Evolutionary conservation across 805 yeast species (phyloP), one percentile per base, ranked within the genome.

Genomic region (Saccharomycopsis sp.): DNA sequence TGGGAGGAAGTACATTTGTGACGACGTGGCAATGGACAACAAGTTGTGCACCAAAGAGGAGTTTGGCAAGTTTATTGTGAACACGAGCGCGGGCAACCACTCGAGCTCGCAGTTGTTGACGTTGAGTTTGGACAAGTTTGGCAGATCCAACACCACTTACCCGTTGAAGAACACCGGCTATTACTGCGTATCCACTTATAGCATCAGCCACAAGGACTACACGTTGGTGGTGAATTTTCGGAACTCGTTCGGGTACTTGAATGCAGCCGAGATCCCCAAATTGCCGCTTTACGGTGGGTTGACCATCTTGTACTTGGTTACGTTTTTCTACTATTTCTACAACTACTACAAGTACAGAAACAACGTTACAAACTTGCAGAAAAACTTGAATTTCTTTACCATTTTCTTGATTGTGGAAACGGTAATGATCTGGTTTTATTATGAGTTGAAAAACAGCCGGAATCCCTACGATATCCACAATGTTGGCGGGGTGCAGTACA

Each of bases 201-300:
- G 75, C 18, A 62, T 71, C 18, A 49, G 54, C 13, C 57, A 62
- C 8, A 42, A 50, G 33, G 65, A 64, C 16, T 92, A 79, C 60
- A 59, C 68, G 38, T 82, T 89, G 12, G 60, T 63, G n/a, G 80
- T 81, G 33, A 80, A 79, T 52, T 92, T 85, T 62, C 92, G 86
- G 64, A 92, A 88, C 62, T 83, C 97, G 3, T 92, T 73, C 60
- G 98, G 98, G 43, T 73, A 84, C 45, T 65, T 92, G 43, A 75
- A 94, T 23, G 98, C 95, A 4, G 68, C 88, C 26, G 95, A 92
- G 58, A 80, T 85, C 51, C 95, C 97, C 21, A 85, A 88, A 53
- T 68, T 92, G 48, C 86, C 95, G 8, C 75, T 86, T 19, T 92
- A 86, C 58, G 96, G 95, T 1, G 72, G 83, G 12, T 67, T 86